Evolutionary conservation across 2,329 filamentous ascomycete species (phyloP).

Genomic region (Coniochaeta hoffmannii): DNA sequence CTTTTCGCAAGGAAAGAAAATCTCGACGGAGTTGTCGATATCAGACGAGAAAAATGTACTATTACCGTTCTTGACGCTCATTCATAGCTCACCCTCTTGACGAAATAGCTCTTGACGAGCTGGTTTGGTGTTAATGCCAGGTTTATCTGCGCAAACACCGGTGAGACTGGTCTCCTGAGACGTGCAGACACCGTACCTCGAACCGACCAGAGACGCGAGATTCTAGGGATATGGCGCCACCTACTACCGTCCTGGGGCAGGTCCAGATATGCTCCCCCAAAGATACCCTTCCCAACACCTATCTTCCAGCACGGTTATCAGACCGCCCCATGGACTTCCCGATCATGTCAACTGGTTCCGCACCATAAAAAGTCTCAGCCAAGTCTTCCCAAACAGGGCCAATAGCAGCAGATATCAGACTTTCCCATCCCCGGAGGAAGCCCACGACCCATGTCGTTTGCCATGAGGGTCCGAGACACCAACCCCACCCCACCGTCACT

Average conservation of each 20-base stretch:
- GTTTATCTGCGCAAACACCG: too few relatives aligned
- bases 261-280: too few relatives aligned
- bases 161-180: too few relatives aligned
- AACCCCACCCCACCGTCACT: background rate
- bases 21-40: background rate
- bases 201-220: too few relatives aligned
- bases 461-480: background rate
- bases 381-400: background rate
- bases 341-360: background rate
- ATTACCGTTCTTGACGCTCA: conserved; percentile 3
- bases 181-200: too few relatives aligned
- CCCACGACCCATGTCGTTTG: background rate
- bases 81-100: conserved; percentile 1
- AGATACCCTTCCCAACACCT: background rate
- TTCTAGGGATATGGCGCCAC: too few relatives aligned
- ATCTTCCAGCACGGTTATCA: background rate
- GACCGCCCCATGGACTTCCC: background rate
- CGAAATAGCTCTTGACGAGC: conserved; percentile 1
- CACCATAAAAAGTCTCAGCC: background rate
- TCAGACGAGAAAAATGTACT: background rate
- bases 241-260: too few relatives aligned
- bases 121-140: background rate
- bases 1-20: conserved; percentile 1
- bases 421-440: background rate
- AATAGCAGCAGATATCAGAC: background rate